Conservation (phyloP, 208 protist species). For the Trypanosoma melophagium region DNA sequence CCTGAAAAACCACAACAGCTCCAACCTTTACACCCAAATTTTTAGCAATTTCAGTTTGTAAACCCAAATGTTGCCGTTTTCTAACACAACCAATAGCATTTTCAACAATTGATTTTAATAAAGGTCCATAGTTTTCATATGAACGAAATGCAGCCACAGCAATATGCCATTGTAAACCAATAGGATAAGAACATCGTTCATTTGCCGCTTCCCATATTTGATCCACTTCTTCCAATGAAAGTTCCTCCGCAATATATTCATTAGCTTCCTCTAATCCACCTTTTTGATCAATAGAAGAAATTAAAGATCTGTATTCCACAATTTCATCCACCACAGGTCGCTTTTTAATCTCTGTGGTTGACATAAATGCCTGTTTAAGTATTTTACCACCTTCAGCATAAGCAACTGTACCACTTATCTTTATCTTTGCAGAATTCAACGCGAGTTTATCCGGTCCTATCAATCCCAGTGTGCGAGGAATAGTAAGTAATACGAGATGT, state of each 20-base stretch:
- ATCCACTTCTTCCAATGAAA: constrained; percentile 68
- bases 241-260: constrained; percentile 49
- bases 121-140: constrained; percentile 66
- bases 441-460: constrained; percentile 66
- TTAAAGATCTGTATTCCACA: constrained; percentile 49
- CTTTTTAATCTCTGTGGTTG: constrained; percentile 64
- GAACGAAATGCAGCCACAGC: constrained; percentile 36
- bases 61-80: constrained; percentile 41
- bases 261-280: constrained; percentile 44
- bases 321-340: constrained; percentile 74
- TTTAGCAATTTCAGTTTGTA: constrained; percentile 71
- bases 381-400: constrained; percentile 57
- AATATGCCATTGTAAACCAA: constrained; percentile 58
- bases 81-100: constrained; percentile 56
- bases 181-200: constrained; percentile 42
- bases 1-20: constrained; percentile 73
- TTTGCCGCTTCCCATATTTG: constrained; percentile 70
- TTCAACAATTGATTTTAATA: constrained; percentile 75
- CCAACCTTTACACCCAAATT: constrained; percentile 85
- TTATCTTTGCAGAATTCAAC: constrained; percentile 74
- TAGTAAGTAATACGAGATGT: constrained; percentile 44
- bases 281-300: constrained; percentile 33
- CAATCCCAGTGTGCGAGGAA: constrained; percentile 58
- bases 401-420: constrained; percentile 60
- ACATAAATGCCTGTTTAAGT: constrained; percentile 58